Percentiles rank a stretch among this genome's conserved stretches.
Conservation (phyloP, 1,284 basidiomycete genomes). For the Ceratobasidium papillatum region DNA sequence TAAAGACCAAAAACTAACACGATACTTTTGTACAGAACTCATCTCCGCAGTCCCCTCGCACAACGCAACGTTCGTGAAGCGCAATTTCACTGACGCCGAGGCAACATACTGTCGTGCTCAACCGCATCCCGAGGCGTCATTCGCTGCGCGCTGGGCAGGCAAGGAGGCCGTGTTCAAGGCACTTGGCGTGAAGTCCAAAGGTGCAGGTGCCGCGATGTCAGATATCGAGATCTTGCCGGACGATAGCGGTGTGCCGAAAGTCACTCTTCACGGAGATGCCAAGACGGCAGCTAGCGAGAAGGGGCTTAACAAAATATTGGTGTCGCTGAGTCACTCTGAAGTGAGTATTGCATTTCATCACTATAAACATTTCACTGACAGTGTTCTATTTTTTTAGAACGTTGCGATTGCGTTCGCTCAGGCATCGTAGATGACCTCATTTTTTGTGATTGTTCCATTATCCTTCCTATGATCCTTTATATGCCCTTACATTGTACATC, state of each 20-base stretch:
- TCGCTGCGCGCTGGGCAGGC: slow-evolving; percentile 95
- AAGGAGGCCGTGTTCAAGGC: slow-evolving; percentile 99
- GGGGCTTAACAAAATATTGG: slow-evolving; percentile 76
- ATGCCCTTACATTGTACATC: slow-evolving; percentile 31
- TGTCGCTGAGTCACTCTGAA: slow-evolving; percentile 93
- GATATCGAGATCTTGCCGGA: slow-evolving; percentile 93
- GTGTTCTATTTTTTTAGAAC: slow-evolving; percentile 58
- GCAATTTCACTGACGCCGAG: slow-evolving; percentile 95
- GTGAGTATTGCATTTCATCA: slow-evolving; percentile 56
- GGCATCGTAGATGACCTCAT: slow-evolving; percentile 21
- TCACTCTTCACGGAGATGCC: slow-evolving; percentile 86
- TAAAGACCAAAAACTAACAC: slow-evolving; percentile 31
- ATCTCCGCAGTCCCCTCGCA: slow-evolving; percentile 91
- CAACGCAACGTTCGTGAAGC: slow-evolving; percentile 86
- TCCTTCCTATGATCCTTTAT: slow-evolving; percentile 3
- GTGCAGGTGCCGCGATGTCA: slow-evolving; percentile 91
- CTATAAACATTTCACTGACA: slow-evolving; percentile 33
- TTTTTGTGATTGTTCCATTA: slow-evolving; percentile 4
- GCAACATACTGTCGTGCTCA: slow-evolving; percentile 88
- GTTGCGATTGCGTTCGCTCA: slow-evolving; percentile 58
- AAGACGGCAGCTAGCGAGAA: slow-evolving; percentile 75
- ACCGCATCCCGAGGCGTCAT: slow-evolving; percentile 87
- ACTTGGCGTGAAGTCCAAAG: slow-evolving; percentile 89
- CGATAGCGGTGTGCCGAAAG: slow-evolving; percentile 72
- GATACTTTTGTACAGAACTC: slow-evolving; percentile 68